These are phyloP conservation scores for Cotoneaster glaucophyllus DNA, from an alignment of 306 rosid genomes.

Conservation along the genomic window DNA sequence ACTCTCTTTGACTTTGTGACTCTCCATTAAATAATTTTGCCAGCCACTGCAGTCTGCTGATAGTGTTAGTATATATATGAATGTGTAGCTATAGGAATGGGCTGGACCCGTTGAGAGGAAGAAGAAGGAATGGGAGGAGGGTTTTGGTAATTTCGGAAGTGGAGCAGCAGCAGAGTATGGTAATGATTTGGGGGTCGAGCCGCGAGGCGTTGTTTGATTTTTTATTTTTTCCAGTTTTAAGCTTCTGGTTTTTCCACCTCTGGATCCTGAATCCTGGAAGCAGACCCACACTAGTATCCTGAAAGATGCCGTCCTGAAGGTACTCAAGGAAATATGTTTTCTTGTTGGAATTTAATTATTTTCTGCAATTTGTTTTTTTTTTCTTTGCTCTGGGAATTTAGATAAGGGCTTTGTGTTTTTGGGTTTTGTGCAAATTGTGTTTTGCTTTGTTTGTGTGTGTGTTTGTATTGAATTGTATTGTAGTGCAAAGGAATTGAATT, in stretches of 20 bases:
- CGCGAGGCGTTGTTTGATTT: too few species aligned
- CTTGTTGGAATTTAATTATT: background rate
- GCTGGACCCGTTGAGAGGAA: too few species aligned
- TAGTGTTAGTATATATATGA: too few species aligned
- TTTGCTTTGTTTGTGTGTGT: slow-evolving; percentile 6
- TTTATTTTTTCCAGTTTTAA: background rate
- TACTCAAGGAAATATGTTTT: background rate
- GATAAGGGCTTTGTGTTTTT: slow-evolving; percentile 11
- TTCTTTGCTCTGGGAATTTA: background rate
- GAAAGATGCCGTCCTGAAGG: slow-evolving; percentile 8
- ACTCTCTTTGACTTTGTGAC: too few species aligned
- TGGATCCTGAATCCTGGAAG: background rate
- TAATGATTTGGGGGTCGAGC: too few species aligned
- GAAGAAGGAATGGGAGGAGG: too few species aligned
- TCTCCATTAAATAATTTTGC: too few species aligned
- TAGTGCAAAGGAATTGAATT: slow-evolving; percentile 18
- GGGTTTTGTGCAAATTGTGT: slow-evolving; percentile 11
- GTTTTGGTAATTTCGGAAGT: too few species aligned
- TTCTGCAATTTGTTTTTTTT: background rate
- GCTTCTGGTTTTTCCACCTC: slow-evolving; percentile 5
- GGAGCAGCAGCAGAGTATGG: too few species aligned
- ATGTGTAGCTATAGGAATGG: too few species aligned
- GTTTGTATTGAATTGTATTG: slow-evolving; percentile 16
- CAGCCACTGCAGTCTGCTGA: too few species aligned
- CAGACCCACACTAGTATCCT: background rate